phyloP scores from a whole-genome alignment of 169 alveolate genomes.

The Eimeria mitis region DNA sequence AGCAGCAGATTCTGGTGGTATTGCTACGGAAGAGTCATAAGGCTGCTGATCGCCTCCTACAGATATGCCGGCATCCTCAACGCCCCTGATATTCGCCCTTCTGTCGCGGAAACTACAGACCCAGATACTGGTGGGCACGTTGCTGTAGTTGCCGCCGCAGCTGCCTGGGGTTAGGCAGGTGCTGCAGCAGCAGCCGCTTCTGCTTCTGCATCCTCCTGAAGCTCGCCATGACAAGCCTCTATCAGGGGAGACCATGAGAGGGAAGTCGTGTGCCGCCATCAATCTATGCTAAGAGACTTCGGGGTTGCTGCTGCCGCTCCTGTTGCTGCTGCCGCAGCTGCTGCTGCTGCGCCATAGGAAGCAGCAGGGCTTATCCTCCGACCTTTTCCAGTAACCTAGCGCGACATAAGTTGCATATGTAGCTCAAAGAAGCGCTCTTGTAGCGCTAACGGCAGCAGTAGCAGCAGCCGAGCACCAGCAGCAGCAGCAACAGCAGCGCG shows the following conservation, averaged over 20 bases:
- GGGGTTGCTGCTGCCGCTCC: not conserved
- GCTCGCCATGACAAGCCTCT: not conserved
- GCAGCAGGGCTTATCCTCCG: constrained; percentile 16
- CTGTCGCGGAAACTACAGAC: constrained; percentile 4
- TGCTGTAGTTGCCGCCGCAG: constrained; percentile 30
- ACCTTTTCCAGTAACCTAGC: not conserved
- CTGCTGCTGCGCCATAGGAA: constrained; percentile 41
- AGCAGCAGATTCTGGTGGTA: not conserved
- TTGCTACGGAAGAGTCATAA: not conserved
- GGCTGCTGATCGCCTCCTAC: not conserved
- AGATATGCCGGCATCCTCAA: not conserved
- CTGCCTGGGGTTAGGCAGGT: not conserved
- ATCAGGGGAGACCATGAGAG: not conserved
- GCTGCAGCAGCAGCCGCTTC: constrained; percentile 20
- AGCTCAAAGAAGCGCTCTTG: not conserved
- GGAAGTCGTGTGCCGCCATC: constrained; percentile 5
- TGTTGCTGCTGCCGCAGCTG: constrained; percentile 52
- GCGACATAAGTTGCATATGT: not conserved
- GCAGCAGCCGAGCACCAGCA: not conserved
- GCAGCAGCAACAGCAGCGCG: constrained; percentile 38
- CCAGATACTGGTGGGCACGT: constrained; percentile 9
- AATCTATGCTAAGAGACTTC: not conserved
- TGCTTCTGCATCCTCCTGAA: not conserved
- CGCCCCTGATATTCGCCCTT: not conserved
- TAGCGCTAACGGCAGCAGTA: constrained; percentile 4